Percentiles rank a stretch among this genome's conserved stretches.
Evolutionary conservation across 257 asterid genomes (phyloP).

Genomic region (Prunella vulgaris): DNA sequence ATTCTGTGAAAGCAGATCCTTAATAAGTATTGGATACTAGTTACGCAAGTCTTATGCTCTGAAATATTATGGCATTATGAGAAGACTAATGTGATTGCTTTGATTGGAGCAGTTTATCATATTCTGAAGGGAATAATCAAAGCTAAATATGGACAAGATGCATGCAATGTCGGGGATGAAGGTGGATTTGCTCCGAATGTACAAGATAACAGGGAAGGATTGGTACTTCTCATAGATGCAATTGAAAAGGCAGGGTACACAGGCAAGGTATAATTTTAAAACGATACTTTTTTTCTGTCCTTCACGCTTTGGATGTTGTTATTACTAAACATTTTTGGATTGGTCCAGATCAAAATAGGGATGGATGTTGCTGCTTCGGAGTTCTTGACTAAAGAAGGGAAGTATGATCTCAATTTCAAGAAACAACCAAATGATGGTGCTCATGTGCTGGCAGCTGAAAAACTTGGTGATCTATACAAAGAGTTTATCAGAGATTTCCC

Average conservation of each 20-base stretch:
- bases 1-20: background rate
- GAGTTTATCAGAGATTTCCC: constrained; percentile 90
- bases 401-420: constrained; percentile 93
- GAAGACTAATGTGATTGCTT: constrained; percentile 19
- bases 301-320: background rate
- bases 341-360: constrained; percentile 86
- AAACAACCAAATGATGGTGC: constrained; percentile 97
- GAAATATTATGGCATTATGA: background rate
- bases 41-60: background rate
- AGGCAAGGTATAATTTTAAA: constrained; percentile 50
- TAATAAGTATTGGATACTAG: background rate
- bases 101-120: constrained; percentile 68
- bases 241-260: constrained; percentile 94
- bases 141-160: constrained; percentile 97
- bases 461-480: constrained; percentile 73
- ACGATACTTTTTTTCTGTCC: background rate
- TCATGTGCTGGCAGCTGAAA: constrained; percentile 67
- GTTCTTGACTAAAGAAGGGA: constrained; percentile 75
- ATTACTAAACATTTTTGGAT: background rate
- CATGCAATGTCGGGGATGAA: constrained; percentile 98
- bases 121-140: constrained; percentile 89
- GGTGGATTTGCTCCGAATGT: constrained; percentile 99
- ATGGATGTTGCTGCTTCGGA: constrained; percentile 99
- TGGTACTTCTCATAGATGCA: constrained; percentile 87
- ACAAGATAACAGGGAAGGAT: constrained; percentile 95